phyloP scores from a whole-genome alignment of 2,329 filamentous ascomycete species.

The Apiospora malaysiana region DNA sequence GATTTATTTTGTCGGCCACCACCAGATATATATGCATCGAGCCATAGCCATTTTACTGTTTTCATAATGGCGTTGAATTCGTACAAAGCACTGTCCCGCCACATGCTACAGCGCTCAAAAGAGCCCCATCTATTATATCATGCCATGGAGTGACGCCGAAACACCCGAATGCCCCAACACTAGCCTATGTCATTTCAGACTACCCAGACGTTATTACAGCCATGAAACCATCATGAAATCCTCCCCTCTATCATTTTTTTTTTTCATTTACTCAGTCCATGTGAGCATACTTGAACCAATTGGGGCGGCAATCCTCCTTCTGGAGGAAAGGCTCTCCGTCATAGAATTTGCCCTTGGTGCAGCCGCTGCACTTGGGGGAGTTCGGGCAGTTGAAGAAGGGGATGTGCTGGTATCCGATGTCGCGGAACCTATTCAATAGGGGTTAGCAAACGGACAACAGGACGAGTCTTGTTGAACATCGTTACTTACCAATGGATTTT shows the following conservation, averaged over 20 bases:
- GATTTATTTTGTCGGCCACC: neutral
- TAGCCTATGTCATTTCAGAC: slow-evolving; percentile 25
- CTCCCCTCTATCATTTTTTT: slow-evolving; percentile 21
- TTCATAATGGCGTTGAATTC: slow-evolving; percentile 17
- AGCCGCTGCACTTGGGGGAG: slow-evolving; percentile 89
- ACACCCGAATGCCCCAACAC: slow-evolving; percentile 25
- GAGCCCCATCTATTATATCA: slow-evolving; percentile 24
- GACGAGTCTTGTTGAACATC: neutral
- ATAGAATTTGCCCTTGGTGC: slow-evolving; percentile 84
- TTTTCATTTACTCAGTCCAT: slow-evolving; percentile 51
- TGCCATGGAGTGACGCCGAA: slow-evolving; percentile 22
- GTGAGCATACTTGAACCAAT: slow-evolving; percentile 96
- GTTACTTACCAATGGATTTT: slow-evolving; percentile 85
- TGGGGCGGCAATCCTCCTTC: slow-evolving; percentile 90
- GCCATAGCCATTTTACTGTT: neutral
- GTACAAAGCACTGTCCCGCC: slow-evolving; percentile 21
- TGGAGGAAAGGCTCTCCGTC: slow-evolving; percentile 86
- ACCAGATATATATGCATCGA: neutral
- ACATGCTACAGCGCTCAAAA: slow-evolving; percentile 22
- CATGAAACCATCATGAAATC: slow-evolving; percentile 30
- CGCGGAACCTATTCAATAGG: slow-evolving; percentile 78
- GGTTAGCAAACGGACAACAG: neutral
- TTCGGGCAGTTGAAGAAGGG: slow-evolving; percentile 99
- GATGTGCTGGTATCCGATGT: slow-evolving; percentile 98
- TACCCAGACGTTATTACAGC: slow-evolving; percentile 36